These are phyloP conservation scores for Cladosporium oxysporum DNA, from an alignment of 2,329 filamentous ascomycete genomes.

Conservation along the genomic window DNA sequence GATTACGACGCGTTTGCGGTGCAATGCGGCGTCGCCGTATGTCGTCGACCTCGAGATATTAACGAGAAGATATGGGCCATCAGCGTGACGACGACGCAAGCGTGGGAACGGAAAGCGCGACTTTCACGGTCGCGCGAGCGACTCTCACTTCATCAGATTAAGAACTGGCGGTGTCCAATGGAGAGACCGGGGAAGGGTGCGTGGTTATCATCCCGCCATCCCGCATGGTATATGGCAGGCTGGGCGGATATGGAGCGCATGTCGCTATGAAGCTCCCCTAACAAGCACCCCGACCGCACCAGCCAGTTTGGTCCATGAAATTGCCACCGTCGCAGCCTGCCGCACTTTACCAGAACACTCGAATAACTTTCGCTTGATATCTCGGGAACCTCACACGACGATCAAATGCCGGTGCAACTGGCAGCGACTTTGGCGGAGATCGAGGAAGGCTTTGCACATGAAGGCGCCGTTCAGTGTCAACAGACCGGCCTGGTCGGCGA, in stretches of 20 bases:
- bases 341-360: background rate
- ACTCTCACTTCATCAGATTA: background rate
- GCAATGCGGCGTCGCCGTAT: background rate
- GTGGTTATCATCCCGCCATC: background rate
- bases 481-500: conserved; percentile 13
- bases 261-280: conserved; percentile 2
- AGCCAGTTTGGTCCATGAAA: background rate
- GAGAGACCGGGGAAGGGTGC: background rate
- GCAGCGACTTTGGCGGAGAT: conserved; percentile 18
- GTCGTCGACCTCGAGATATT: background rate
- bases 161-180: background rate
- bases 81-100: background rate
- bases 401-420: conserved; percentile 13
- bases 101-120: background rate
- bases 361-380: background rate
- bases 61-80: background rate
- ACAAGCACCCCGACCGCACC: conserved; percentile 8
- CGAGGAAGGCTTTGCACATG: conserved; percentile 15
- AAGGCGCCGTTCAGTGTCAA: background rate
- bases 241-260: conserved; percentile 4
- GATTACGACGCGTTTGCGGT: background rate
- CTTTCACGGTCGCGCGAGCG: background rate
- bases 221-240: background rate
- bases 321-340: background rate
- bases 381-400: background rate